Conservation (phyloP, 345 rosid genomes). For the Hypericum androsaemum region DNA sequence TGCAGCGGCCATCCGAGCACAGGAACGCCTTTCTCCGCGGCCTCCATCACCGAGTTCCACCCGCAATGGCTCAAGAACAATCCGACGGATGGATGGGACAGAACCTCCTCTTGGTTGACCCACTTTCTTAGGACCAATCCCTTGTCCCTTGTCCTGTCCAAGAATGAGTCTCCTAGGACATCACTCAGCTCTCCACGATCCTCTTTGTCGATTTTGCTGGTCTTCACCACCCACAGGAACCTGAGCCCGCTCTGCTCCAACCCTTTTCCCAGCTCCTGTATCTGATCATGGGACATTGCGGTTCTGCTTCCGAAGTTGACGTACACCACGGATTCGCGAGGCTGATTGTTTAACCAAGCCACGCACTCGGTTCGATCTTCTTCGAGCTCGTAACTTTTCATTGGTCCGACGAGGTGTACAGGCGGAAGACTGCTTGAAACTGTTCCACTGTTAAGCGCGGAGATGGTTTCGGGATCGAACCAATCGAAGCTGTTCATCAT, state of each 20-base stretch:
- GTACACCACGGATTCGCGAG: not conserved
- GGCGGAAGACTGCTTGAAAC: slow-evolving; percentile 1
- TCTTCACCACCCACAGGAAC: slow-evolving; percentile 8
- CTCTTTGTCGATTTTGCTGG: slow-evolving; percentile 5
- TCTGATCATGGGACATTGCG: slow-evolving; percentile 4
- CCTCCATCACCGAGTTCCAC: no score
- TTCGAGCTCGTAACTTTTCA: not conserved
- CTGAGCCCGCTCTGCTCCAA: slow-evolving; percentile 1
- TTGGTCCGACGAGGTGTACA: not conserved
- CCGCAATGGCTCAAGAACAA: no score
- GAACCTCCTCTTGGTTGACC: no score
- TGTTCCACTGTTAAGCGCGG: slow-evolving; percentile 2
- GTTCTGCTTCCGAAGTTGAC: slow-evolving; percentile 12
- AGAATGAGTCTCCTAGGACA: not conserved
- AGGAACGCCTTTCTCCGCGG: no score
- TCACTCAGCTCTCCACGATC: not conserved
- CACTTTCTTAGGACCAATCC: not conserved
- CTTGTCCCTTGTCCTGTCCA: not conserved
- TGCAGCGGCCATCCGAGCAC: no score
- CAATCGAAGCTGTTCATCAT: slow-evolving; percentile 7
- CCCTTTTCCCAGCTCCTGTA: slow-evolving; percentile 4
- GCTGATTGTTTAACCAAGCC: slow-evolving; percentile 10
- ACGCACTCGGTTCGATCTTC: not conserved
- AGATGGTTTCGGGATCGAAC: slow-evolving; percentile 7
- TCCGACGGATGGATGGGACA: no score